Evolutionary conservation across 139 green algal genomes (phyloP), one percentile per base, ranked within the genome.

Genomic region (Chlorella sp.): DNA sequence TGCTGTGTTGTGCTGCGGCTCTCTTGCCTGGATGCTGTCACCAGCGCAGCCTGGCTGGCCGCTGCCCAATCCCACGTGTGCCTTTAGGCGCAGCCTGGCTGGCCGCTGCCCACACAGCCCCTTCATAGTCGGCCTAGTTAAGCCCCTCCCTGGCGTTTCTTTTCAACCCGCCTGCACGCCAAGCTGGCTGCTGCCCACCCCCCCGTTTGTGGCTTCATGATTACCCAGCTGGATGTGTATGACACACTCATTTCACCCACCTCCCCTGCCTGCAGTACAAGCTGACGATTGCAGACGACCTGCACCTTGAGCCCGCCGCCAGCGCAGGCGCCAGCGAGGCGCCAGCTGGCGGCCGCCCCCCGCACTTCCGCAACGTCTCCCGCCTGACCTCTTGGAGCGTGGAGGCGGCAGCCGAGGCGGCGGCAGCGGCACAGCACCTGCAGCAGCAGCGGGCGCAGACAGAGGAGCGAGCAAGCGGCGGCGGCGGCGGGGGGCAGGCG

Each of bases 391-490:
- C 57, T 37, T 90, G 86, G 86, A 39, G 34, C 2, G 53, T 57
- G 12, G 87, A 86, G 30, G 87, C 79, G 64, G 86, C 76, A 36
- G 86, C 76, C 16, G 76, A 85, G 80, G 81, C 81, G 32, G 78
- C 42, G 34, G 87, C 64, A 1, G 66, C 39, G 39, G 36, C 42
- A 40, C 60, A 79, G 53, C 64, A 57, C 32, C 24, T 60, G 60
- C 36, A 36, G 86, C 57, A 40, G 78, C 37, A 68, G 86, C 60
- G 77, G 77, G 15, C 66, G 77, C 19, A 40, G 86, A 21, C 16
- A 22, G 75, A 68, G 77, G 30, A 30, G 86, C n/a, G 42, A 19
- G 71, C 30, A 48, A 80, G 73, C 73, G 73, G 32, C 61, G 34
- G 32, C 53, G 42, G 61, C 85, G 40, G 30, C 3, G 76, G 14